Evolutionary conservation across 2,329 filamentous ascomycete genomes (phyloP), one percentile per base, ranked within the genome.

Genomic region (Neospermospora avenae): DNA sequence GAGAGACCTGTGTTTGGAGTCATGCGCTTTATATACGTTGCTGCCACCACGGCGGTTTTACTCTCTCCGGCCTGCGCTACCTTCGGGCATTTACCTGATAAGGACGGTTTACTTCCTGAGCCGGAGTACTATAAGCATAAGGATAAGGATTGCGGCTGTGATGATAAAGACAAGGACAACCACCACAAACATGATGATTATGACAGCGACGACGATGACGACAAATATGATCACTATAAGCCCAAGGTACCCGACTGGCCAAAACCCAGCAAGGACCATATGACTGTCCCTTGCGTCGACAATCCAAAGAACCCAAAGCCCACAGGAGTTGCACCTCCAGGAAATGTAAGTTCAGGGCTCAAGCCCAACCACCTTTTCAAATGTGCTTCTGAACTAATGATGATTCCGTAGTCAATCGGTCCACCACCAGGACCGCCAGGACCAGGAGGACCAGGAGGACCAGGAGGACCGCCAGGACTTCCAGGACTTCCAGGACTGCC

Each of bases 11-110:
- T n/a, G 31, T 44, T 16, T 46, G 25, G 35, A 51, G 14, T 10
- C 41, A 56, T 56, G 53, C 53, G 53, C 16, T 46, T 44, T 18
- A 24, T 28, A 41, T 37, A 35, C 11, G 31, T 56, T 25, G n/a
- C 31, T 35, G 42, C 18, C 16, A 20, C 18, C 16, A 20, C 53
- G 25, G 31, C 42, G 24, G 28, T 24, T 2, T 37, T 34, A 16
- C 28, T 56, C 28, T 56, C 53, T 7, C 31, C 53, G 22, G 41
- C 34, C 3, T 37, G 41, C 14, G 53, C 53, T 35, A 56, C 53
- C 4, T 56, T 34, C 24, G 28, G 48, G 11, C 48, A 28, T 14
- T 46, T 7, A 3, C 18, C 37, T 7, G 25, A 34, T 46, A 31
- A 31, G 28, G 24, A 34, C 34, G 25, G 46, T n/a, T n/a, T 49